A percentile compares a stretch with the other conserved stretches of the same genome.
Conservation (phyloP, 768 basidiomycete species). For the Pleurotus giganteus region DNA sequence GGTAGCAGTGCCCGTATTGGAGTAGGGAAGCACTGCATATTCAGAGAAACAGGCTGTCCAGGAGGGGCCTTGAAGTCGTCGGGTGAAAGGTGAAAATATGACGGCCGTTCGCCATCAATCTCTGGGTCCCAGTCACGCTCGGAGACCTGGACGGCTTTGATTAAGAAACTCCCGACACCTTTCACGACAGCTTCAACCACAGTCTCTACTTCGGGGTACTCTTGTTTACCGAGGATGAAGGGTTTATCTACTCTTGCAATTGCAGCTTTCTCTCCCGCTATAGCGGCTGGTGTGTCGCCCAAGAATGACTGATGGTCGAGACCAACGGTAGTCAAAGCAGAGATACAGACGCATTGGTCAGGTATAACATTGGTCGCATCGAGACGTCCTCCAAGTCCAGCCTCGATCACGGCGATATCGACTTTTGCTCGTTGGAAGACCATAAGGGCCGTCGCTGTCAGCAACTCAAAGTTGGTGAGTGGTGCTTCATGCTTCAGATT, state of each 20-base stretch:
- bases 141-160: slow-evolving; percentile 33
- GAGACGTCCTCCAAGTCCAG: slow-evolving; percentile 89
- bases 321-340: slow-evolving; percentile 85
- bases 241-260: slow-evolving; percentile 66
- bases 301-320: slow-evolving; percentile 93
- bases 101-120: slow-evolving; percentile 30
- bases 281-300: slow-evolving; percentile 69
- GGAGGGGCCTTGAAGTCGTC: slow-evolving; percentile 32
- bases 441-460: slow-evolving; percentile 77
- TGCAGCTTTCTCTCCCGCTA: slow-evolving; percentile 80
- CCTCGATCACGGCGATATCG: slow-evolving; percentile 87
- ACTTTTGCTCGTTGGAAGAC: slow-evolving; percentile 70
- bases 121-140: slow-evolving; percentile 31
- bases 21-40: slow-evolving; percentile 41
- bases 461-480: slow-evolving; percentile 79
- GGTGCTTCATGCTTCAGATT: slow-evolving; percentile 41
- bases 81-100: slow-evolving; percentile 28
- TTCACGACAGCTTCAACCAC: slow-evolving; percentile 43
- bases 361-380: slow-evolving; percentile 94
- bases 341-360: slow-evolving; percentile 63
- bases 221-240: slow-evolving; percentile 69
- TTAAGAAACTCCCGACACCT: slow-evolving; percentile 39
- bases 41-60: slow-evolving; percentile 39
- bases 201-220: slow-evolving; percentile 43
- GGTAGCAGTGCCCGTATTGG: slow-evolving; percentile 53